phyloP scores from a whole-genome alignment of 257 asterid genomes.

The Primulina eburnea region DNA sequence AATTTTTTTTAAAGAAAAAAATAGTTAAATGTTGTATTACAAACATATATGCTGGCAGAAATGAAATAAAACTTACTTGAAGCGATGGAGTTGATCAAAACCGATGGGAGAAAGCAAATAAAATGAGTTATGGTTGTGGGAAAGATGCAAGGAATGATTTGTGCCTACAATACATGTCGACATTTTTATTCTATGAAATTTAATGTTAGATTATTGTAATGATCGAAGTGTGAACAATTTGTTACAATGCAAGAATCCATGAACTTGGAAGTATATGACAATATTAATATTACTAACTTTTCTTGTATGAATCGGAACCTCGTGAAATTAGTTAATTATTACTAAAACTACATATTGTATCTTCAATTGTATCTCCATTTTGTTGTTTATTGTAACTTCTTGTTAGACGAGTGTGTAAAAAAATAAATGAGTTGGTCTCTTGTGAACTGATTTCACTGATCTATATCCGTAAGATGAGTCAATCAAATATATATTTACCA shows the following conservation, averaged over 20 bases:
- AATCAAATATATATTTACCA: too few species aligned
- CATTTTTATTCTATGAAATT: not conserved
- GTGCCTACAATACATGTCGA: not conserved
- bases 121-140: not conserved
- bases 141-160: not conserved
- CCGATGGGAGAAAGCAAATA: constrained; percentile 9
- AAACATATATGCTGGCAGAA: not conserved
- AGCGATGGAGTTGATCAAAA: not conserved
- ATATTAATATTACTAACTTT: constrained; percentile 10
- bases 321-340: too few species aligned
- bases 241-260: constrained; percentile 21
- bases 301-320: constrained; percentile 12
- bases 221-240: constrained; percentile 29
- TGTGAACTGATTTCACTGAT: too few species aligned
- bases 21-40: not conserved
- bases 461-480: too few species aligned
- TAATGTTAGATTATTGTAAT: constrained; percentile 20
- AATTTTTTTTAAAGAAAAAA: not conserved
- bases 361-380: not conserved
- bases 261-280: not conserved
- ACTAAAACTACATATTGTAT: too few species aligned
- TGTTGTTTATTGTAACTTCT: not conserved
- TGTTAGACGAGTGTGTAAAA: not conserved
- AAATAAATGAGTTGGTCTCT: too few species aligned
- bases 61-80: constrained; percentile 16